phyloP scores from a whole-genome alignment of 306 rosid genomes.

The Malus asiatica region DNA sequence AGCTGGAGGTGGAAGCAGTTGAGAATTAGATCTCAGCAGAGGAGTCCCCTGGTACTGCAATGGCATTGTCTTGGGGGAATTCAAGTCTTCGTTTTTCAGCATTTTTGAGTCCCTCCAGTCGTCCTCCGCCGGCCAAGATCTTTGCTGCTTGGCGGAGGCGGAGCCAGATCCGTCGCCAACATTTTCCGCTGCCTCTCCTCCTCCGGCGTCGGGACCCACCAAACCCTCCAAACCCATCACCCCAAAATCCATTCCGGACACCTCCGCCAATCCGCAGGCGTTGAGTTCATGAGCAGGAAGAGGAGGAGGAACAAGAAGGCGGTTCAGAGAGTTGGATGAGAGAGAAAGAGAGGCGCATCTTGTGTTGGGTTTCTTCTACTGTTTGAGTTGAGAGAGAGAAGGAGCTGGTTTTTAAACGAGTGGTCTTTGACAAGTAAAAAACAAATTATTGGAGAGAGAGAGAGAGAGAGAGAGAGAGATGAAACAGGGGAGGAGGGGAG shows the following conservation, averaged over 20 bases:
- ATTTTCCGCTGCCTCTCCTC: constrained; percentile 8
- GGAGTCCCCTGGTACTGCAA: constrained; percentile 27
- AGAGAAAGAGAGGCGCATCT: constrained; percentile 29
- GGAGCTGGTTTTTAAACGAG: constrained; percentile 14
- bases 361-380: constrained; percentile 2
- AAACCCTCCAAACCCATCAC: constrained; percentile 33
- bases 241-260: constrained; percentile 42
- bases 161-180: constrained; percentile 37
- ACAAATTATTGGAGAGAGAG: constrained; percentile 21
- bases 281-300: constrained; percentile 25
- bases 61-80: constrained; percentile 26
- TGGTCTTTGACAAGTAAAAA: constrained; percentile 16
- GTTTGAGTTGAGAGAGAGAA: background rate
- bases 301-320: background rate
- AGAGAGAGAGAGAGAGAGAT: constrained; percentile 1
- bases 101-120: constrained; percentile 33
- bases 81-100: constrained; percentile 23
- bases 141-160: constrained; percentile 24
- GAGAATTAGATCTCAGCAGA: constrained; percentile 34
- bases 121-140: constrained; percentile 26
- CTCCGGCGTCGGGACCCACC: constrained; percentile 18
- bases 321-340: constrained; percentile 5
- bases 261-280: constrained; percentile 17
- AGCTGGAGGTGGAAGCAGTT: background rate
- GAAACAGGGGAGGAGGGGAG: background rate